These are phyloP conservation scores for Rhodotorula sp. DNA, from an alignment of 1,284 basidiomycete genomes.

Conservation along the genomic window DNA sequence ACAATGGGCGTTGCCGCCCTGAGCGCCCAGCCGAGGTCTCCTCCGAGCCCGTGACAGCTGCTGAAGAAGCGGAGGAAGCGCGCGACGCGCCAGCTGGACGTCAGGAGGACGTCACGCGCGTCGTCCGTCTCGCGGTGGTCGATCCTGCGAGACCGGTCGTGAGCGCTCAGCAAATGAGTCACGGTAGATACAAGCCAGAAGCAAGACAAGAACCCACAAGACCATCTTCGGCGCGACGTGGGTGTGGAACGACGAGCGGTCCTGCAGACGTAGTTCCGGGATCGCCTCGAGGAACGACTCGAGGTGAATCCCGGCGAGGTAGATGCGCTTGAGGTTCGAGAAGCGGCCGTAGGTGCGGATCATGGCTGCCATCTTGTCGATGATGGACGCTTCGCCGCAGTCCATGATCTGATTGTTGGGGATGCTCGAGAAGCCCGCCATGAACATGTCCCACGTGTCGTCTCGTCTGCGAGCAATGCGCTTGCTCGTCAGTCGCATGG, in stretches of 20 bases:
- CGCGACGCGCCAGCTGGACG: slow-evolving; percentile 7
- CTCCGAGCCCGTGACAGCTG: slow-evolving; percentile 3
- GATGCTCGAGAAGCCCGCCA: neutral
- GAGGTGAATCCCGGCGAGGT: slow-evolving; percentile 7
- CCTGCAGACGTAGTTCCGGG: neutral
- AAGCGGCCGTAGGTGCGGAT: neutral
- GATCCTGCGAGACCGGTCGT: neutral
- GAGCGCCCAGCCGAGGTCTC: slow-evolving; percentile 7
- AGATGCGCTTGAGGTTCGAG: neutral
- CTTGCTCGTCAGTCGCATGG: no score
- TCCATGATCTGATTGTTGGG: slow-evolving; percentile 1
- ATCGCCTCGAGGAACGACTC: neutral
- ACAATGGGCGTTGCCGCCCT: neutral
- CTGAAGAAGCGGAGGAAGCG: slow-evolving; percentile 21
- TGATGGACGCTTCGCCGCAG: neutral
- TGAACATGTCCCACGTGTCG: slow-evolving; percentile 2
- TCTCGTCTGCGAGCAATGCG: neutral
- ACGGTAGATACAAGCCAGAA: neutral
- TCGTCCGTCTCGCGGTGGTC: slow-evolving; percentile 18
- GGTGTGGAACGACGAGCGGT: neutral
- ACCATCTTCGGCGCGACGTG: slow-evolving; percentile 4
- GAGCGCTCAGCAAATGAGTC: neutral
- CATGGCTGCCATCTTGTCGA: neutral
- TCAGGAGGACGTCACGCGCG: neutral
- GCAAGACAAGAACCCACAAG: neutral